Evolutionary conservation across 2,329 filamentous ascomycete species (phyloP).

Genomic region (Colletotrichum tropicicola): DNA sequence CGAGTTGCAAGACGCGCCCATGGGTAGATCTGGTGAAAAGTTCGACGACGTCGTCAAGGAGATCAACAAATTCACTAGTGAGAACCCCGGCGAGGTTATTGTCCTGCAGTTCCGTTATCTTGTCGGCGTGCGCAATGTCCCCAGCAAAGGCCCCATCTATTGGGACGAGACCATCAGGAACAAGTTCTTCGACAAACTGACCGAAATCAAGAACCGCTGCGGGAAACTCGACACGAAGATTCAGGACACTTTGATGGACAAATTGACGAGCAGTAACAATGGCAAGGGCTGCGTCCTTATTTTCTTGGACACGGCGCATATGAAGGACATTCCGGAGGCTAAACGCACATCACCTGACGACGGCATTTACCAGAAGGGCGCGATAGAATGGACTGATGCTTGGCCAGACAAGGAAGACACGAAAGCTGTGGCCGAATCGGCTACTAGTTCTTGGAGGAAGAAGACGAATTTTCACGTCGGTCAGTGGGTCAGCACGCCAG

Average conservation of each 20-base stretch:
- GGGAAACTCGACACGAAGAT: constrained; percentile 34
- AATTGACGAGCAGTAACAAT: constrained; percentile 41
- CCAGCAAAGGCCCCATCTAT: constrained; percentile 37
- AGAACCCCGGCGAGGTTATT: constrained; percentile 54
- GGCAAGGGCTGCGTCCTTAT: constrained; percentile 44
- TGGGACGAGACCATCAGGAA: constrained; percentile 49
- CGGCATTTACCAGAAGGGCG: constrained; percentile 40
- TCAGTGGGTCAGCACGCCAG: constrained; percentile 43
- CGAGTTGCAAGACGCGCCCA: constrained; percentile 41
- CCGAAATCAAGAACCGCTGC: constrained; percentile 50
- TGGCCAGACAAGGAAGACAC: constrained; percentile 42
- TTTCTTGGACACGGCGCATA: constrained; percentile 36
- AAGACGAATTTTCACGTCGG: constrained; percentile 38
- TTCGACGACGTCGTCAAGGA: constrained; percentile 52
- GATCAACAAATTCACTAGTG: constrained; percentile 53
- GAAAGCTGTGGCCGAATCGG: constrained; percentile 34
- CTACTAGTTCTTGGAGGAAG: background rate
- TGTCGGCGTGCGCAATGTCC: constrained; percentile 47
- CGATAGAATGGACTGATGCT: constrained; percentile 37
- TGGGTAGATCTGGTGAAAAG: constrained; percentile 55
- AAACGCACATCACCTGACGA: constrained; percentile 33
- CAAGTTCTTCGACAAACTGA: constrained; percentile 52
- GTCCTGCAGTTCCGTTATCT: constrained; percentile 55
- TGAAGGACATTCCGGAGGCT: constrained; percentile 28
- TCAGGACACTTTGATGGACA: constrained; percentile 37